Conservation (phyloP, 2,329 filamentous ascomycete genomes). For the Ascosphaera apis region DNA sequence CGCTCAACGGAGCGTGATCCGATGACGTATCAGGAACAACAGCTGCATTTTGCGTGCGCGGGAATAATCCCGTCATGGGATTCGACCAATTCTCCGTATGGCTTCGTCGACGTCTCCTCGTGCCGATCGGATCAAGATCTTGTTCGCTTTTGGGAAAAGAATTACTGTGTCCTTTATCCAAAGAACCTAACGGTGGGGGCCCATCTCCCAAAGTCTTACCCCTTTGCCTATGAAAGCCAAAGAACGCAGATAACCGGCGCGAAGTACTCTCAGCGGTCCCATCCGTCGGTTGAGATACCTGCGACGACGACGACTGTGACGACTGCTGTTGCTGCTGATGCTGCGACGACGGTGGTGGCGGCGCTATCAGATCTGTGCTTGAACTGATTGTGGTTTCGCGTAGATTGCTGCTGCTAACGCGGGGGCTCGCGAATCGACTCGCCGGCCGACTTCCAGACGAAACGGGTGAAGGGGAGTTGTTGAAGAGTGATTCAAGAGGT, state of each 20-base stretch:
- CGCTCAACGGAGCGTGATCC: conserved; percentile 11
- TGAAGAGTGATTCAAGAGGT: conserved; percentile 13
- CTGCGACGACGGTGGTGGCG: background rate
- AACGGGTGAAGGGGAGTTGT: conserved; percentile 20
- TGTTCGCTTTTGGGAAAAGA: conserved; percentile 36
- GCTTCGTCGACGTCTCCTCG: conserved; percentile 30
- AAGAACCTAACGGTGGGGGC: conserved; percentile 31
- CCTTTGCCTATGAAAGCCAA: conserved; percentile 34
- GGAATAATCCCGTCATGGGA: conserved; percentile 23
- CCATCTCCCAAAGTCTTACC: conserved; percentile 38
- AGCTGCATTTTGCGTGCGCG: conserved; percentile 20
- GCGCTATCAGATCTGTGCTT: background rate
- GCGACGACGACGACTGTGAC: conserved; percentile 2
- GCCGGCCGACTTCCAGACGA: conserved; percentile 21
- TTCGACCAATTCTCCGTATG: conserved; percentile 33
- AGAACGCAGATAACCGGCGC: conserved; percentile 33
- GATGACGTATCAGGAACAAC: conserved; percentile 20
- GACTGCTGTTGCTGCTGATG: too few relatives aligned
- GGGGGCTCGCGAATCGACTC: conserved; percentile 24
- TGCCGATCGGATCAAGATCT: conserved; percentile 26
- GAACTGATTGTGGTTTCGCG: conserved; percentile 10
- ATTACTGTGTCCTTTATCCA: conserved; percentile 37
- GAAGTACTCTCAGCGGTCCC: conserved; percentile 24
- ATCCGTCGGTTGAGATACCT: conserved; percentile 10
- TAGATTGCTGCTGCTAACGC: conserved; percentile 17